phyloP scores from a whole-genome alignment of 1,284 basidiomycete species.

The Trichosporon coremiiforme region DNA sequence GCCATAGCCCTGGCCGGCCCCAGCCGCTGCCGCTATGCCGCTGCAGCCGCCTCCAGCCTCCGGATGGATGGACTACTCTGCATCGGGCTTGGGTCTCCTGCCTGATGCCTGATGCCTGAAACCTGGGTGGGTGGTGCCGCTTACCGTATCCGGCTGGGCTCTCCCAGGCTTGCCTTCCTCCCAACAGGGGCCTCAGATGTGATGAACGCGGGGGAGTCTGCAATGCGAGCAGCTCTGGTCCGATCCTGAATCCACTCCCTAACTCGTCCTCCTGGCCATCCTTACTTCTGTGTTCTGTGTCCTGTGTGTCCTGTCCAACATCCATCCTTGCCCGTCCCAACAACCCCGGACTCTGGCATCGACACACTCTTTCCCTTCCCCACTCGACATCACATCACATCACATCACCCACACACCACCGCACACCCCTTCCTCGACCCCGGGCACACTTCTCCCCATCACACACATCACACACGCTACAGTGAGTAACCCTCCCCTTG shows the following conservation, averaged over 20 bases:
- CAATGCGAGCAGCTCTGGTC: not conserved
- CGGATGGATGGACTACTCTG: too few species aligned
- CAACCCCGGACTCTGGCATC: too few species aligned
- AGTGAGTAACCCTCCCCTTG: not conserved
- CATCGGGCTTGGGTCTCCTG: not conserved
- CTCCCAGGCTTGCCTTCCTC: too few species aligned
- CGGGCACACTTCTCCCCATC: not conserved
- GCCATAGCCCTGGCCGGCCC: not conserved
- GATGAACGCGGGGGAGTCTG: too few species aligned
- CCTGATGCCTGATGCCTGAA: not conserved
- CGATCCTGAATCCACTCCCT: constrained; percentile 2
- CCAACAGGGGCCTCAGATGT: too few species aligned
- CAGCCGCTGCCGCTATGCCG: not conserved
- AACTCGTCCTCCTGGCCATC: not conserved
- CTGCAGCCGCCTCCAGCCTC: not conserved
- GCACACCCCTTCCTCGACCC: not conserved
- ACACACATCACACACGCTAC: too few species aligned
- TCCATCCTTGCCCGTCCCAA: too few species aligned
- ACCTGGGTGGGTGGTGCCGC: too few species aligned
- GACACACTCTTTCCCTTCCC: not conserved
- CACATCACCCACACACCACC: not conserved
- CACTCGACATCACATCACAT: too few species aligned
- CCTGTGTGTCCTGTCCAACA: too few species aligned
- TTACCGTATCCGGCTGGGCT: not conserved
- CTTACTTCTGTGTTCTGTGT: not conserved